Evolutionary conservation across 2,329 filamentous ascomycete species (phyloP).

Genomic region (Magnaporthales sp.): DNA sequence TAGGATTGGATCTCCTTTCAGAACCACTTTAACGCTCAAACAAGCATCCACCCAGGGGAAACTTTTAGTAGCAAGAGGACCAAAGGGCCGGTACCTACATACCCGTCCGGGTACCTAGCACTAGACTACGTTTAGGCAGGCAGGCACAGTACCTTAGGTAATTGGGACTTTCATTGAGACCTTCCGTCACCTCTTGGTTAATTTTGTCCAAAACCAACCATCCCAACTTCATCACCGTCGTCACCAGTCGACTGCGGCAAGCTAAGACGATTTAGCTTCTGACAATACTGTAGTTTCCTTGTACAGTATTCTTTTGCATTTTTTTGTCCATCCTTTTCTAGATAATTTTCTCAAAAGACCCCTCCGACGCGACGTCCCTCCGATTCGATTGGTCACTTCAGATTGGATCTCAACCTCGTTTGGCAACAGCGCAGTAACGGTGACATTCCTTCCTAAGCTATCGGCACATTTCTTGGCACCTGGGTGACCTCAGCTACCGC

Average conservation of each 20-base stretch:
- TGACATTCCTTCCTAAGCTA: background rate
- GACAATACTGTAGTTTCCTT: background rate
- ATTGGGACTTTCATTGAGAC: background rate
- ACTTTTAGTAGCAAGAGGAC: background rate
- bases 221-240: background rate
- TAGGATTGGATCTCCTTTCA: background rate
- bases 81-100: background rate
- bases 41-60: background rate
- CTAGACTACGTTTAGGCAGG: background rate
- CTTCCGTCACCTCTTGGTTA: background rate
- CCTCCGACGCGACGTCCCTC: background rate
- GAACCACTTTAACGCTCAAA: background rate
- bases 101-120: background rate
- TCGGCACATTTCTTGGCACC: background rate
- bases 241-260: background rate
- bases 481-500: background rate
- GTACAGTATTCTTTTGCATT: background rate
- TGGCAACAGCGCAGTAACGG: background rate
- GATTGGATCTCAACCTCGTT: no score
- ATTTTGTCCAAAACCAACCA: background rate
- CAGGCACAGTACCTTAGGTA: background rate
- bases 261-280: background rate
- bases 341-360: background rate
- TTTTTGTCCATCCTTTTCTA: background rate
- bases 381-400: background rate